These are phyloP conservation scores for Piper longum DNA, from an alignment of 164 flowering plant species.

Conservation along the genomic window DNA sequence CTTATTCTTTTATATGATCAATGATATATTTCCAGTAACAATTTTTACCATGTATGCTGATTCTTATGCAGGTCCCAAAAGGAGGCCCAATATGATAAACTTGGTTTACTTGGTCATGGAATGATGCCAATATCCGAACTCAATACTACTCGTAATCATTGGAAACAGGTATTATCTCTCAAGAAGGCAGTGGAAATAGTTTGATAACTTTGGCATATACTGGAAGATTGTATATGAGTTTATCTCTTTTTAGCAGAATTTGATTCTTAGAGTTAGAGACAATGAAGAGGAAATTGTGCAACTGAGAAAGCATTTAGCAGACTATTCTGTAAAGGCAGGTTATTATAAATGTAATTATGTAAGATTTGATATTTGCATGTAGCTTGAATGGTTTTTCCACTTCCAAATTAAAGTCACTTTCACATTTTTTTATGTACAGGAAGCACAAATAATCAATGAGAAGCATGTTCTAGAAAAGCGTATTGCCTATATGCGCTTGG, in stretches of 20 bases:
- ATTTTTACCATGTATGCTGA: no score
- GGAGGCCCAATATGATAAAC: no score
- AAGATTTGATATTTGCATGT: neutral
- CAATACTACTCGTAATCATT: no score
- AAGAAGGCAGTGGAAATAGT: no score
- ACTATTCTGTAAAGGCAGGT: slow-evolving; percentile 50
- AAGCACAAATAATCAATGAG: slow-evolving; percentile 77
- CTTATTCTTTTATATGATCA: no score
- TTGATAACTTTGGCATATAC: no score
- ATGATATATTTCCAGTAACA: no score
- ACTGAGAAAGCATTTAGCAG: slow-evolving; percentile 66
- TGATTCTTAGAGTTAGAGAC: slow-evolving; percentile 47
- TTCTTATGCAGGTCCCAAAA: no score
- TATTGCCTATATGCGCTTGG: slow-evolving; percentile 94
- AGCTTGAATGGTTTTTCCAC: neutral
- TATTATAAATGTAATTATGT: neutral
- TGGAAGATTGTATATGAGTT: no score
- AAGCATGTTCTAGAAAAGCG: slow-evolving; percentile 82
- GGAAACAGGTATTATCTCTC: no score
- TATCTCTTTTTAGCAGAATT: slow-evolving; percentile 23
- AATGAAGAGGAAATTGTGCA: slow-evolving; percentile 78
- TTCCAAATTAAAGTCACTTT: neutral
- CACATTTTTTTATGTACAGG: slow-evolving; percentile 26
- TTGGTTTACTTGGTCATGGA: no score
- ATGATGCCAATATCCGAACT: no score